phyloP scores from a whole-genome alignment of 2,329 filamentous ascomycete genomes.

The Beauveria asiatica region DNA sequence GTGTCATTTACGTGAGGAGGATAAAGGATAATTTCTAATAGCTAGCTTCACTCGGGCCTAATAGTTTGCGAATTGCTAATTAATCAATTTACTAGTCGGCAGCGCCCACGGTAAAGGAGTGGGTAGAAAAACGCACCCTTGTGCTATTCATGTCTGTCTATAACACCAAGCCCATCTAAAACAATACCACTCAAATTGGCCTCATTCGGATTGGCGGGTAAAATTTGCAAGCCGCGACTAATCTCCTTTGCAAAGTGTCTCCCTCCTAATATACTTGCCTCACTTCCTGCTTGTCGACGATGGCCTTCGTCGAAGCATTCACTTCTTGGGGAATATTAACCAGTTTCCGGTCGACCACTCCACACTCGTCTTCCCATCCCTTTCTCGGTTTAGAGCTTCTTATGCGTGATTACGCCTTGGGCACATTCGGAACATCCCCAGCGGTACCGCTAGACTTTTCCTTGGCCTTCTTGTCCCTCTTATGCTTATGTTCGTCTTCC shows the following conservation, averaged over 20 bases:
- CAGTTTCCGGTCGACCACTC: background rate
- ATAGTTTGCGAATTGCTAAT: too few relatives aligned
- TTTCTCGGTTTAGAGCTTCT: too few relatives aligned
- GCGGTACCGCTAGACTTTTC: constrained; percentile 24
- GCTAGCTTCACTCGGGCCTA: too few relatives aligned
- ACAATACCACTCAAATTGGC: background rate
- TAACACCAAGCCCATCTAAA: background rate
- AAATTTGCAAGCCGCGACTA: background rate
- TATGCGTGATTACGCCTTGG: constrained; percentile 1
- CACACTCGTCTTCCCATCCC: background rate
- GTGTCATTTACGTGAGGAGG: too few relatives aligned
- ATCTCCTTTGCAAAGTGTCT: background rate
- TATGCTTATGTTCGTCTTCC: constrained; percentile 63
- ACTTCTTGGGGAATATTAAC: constrained; percentile 3
- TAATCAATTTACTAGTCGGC: too few relatives aligned
- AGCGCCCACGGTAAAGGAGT: too few relatives aligned
- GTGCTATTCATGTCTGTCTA: background rate
- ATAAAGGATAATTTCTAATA: too few relatives aligned
- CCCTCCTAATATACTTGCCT: background rate
- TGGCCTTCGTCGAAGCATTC: background rate
- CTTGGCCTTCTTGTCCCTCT: constrained; percentile 42
- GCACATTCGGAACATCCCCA: constrained; percentile 20
- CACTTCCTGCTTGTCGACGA: background rate
- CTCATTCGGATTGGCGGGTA: background rate
- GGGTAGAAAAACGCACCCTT: background rate